phyloP scores from a whole-genome alignment of 306 rosid species.

The Vigna reflexopilosa region DNA sequence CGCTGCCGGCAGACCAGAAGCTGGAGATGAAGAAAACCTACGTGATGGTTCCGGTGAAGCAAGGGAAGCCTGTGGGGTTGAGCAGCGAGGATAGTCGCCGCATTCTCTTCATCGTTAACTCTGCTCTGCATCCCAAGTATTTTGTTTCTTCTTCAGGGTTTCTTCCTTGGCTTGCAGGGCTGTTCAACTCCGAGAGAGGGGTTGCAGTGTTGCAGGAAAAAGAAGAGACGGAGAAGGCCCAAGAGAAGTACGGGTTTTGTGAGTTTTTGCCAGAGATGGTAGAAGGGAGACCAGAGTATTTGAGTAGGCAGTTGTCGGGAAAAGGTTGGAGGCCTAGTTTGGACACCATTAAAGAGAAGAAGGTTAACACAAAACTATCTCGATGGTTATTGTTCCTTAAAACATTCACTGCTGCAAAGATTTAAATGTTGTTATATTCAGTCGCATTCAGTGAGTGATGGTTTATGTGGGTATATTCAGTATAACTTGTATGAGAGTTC shows the following conservation, averaged over 20 bases:
- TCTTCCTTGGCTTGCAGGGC: constrained; percentile 63
- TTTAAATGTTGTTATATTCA: background rate
- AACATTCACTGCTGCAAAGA: background rate
- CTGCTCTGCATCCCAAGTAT: constrained; percentile 47
- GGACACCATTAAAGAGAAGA: constrained; percentile 84
- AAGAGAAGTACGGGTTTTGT: constrained; percentile 37
- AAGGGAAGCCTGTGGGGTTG: constrained; percentile 67
- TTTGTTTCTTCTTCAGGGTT: constrained; percentile 48
- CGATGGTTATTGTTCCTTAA: constrained; percentile 61
- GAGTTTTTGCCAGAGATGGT: constrained; percentile 55
- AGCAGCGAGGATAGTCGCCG: constrained; percentile 62
- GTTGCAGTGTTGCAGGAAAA: constrained; percentile 36
- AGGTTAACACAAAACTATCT: constrained; percentile 54
- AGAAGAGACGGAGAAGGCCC: constrained; percentile 36
- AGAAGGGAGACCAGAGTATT: constrained; percentile 65
- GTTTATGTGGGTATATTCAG: background rate
- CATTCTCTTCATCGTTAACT: constrained; percentile 43
- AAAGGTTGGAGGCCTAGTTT: constrained; percentile 88
- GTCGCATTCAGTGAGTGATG: background rate
- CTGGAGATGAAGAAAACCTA: constrained; percentile 65
- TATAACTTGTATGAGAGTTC: background rate
- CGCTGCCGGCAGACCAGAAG: constrained; percentile 74
- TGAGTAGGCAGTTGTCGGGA: constrained; percentile 80
- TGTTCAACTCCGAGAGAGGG: constrained; percentile 42
- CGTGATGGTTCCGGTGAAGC: constrained; percentile 75